Evolutionary conservation across 208 protist species (phyloP).

Genomic region (Paratrypanosoma confusum): DNA sequence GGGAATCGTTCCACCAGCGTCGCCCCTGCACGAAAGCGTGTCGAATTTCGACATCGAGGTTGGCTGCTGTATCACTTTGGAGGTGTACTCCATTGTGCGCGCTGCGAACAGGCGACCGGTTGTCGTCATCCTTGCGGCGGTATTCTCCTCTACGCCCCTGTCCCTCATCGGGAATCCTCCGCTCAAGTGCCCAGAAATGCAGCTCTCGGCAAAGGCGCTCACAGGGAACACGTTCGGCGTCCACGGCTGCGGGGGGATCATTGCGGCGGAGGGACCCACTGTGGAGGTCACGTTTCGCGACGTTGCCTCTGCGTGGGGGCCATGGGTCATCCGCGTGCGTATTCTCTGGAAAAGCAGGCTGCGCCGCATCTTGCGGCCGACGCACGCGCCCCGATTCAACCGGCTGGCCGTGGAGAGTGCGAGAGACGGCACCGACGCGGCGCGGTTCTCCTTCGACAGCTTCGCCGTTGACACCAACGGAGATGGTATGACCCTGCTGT

Average conservation of each 20-base stretch:
- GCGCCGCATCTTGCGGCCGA: constrained; percentile 1
- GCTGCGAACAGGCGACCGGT: constrained; percentile 64
- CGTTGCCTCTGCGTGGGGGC: constrained; percentile 17
- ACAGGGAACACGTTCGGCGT: constrained; percentile 4
- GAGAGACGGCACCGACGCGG: neutral
- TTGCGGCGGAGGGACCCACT: constrained; percentile 4
- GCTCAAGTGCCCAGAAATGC: constrained; percentile 19
- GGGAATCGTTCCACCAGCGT: constrained; percentile 39
- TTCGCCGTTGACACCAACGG: constrained; percentile 43
- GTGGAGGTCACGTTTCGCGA: constrained; percentile 27
- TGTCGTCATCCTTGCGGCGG: constrained; percentile 30
- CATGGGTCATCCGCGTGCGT: constrained; percentile 33
- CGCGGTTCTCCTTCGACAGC: constrained; percentile 19
- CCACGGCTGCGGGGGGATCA: neutral
- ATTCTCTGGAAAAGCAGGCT: constrained; percentile 45
- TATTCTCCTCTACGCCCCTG: constrained; percentile 22
- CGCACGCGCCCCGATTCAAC: neutral
- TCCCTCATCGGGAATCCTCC: constrained; percentile 49
- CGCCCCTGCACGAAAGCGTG: constrained; percentile 38
- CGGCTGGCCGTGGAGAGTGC: neutral
- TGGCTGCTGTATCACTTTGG: constrained; percentile 49
- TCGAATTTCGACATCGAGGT: constrained; percentile 54
- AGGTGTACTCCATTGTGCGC: constrained; percentile 29
- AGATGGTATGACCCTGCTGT: constrained; percentile 22
- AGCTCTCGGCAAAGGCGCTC: constrained; percentile 31